Base-by-base conservation (phyloP, 2,329 filamentous ascomycete genomes). In the Raffaelea albimanens region DNA sequence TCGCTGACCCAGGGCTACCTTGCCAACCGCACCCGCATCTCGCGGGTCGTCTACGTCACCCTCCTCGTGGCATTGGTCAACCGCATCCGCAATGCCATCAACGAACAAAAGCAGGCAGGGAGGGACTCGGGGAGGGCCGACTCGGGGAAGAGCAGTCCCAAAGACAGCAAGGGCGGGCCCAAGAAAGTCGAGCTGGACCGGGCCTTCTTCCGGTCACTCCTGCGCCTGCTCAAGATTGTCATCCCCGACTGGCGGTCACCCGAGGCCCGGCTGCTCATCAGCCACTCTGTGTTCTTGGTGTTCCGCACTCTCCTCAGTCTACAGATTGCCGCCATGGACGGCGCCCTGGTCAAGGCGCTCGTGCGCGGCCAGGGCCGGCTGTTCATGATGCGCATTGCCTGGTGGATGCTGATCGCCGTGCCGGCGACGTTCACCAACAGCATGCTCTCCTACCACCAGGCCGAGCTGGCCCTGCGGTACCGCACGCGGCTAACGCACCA, bases 401-500 rank as follows among this genome's bases (percentile, higher is more conserved):
- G 91, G 89, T 98, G 93, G 93, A 98, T 98, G 93, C 64, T 91
- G 47, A 93, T 98, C 55, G 91, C 93, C 22, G 76, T 98, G 16
- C 93, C 93, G 10, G 93, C 93, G 2, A 97, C 93, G 0, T 96
- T 97, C 63, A 98, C 93, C 38, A 98, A 98, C 66, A 96, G 90
- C 1, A 98, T 98, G 93, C 75, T 97, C 40, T 94, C 90, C 22
- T 97, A 95, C 63, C 93, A 98, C 61, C 93, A 98, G 70, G 94
- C 90, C 60, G 89, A 94, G 63, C 78, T 98, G 40, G 89, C 91
- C 0, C 72, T 98, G 25, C 87, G 91, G 60, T 98, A 98, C 65
- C 83, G 93, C 52, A 91, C 90, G 36, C 82, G 93, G 41, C 75
- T 98, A 31, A 98, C 93, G n/a, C 85, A 93, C 59, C 75, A 90